Evolutionary conservation across 2,329 filamentous ascomycete genomes (phyloP).

Genomic region (Sporothrix mexicana): DNA sequence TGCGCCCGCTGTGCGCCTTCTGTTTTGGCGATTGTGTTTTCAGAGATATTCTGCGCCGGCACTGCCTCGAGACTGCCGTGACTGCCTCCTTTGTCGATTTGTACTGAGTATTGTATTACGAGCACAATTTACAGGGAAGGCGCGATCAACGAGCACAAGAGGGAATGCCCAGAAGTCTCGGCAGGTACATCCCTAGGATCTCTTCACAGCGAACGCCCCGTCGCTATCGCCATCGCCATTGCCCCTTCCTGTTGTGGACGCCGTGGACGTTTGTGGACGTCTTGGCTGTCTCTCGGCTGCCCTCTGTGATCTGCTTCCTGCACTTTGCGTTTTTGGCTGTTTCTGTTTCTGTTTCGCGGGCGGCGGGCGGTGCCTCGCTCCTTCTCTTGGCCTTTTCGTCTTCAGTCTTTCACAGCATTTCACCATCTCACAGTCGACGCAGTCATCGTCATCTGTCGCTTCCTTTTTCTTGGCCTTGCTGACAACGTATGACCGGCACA

Average conservation of each 20-base stretch:
- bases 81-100: not conserved
- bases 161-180: constrained; percentile 28
- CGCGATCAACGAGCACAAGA: constrained; percentile 22
- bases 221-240: not conserved
- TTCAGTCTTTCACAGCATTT: not conserved
- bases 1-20: not conserved
- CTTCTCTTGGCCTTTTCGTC: not conserved
- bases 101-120: not conserved
- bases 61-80: no score
- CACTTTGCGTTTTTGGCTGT: not conserved
- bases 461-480: constrained; percentile 21
- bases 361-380: constrained; percentile 5
- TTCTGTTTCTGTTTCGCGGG: constrained; percentile 3
- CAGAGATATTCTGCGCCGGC: not conserved
- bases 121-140: not conserved
- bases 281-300: constrained; percentile 23
- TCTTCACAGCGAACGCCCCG: not conserved
- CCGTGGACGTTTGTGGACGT: not conserved
- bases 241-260: constrained; percentile 21
- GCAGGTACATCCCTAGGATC: constrained; percentile 24
- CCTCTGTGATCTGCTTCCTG: no score
- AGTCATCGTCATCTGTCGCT: constrained; percentile 3
- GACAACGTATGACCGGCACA: constrained; percentile 12
- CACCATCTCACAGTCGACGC: not conserved
- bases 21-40: not conserved